These are phyloP conservation scores for Crithidia sp. DNA, from an alignment of 208 protist genomes.

Conservation along the genomic window DNA sequence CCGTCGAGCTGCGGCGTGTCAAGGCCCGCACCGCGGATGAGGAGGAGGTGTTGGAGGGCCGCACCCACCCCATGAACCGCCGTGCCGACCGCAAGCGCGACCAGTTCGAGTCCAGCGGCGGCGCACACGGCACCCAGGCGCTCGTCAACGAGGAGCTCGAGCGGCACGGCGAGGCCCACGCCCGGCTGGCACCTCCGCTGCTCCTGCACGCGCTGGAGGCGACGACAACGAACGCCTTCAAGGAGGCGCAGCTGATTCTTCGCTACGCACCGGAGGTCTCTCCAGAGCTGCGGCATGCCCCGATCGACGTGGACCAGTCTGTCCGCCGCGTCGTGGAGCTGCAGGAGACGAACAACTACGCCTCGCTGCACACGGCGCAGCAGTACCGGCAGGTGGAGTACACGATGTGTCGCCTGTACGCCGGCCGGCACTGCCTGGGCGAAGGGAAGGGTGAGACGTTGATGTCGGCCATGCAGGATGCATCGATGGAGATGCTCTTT, in stretches of 20 bases:
- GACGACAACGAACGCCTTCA: slow-evolving; percentile 64
- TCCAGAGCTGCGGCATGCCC: slow-evolving; percentile 38
- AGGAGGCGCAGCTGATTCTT: slow-evolving; percentile 89
- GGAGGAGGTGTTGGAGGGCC: slow-evolving; percentile 52
- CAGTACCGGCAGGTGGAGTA: slow-evolving; percentile 88
- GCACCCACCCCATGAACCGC: slow-evolving; percentile 69
- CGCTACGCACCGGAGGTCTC: slow-evolving; percentile 75
- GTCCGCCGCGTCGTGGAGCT: slow-evolving; percentile 81
- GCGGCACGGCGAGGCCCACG: slow-evolving; percentile 39
- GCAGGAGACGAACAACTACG: slow-evolving; percentile 88
- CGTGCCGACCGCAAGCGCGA: slow-evolving; percentile 60
- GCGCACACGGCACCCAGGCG: slow-evolving; percentile 74
- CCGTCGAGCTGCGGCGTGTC: slow-evolving; percentile 42
- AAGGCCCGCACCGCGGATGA: slow-evolving; percentile 49
- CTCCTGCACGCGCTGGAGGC: slow-evolving; percentile 67
- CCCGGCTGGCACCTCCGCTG: slow-evolving; percentile 57
- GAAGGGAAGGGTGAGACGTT: slow-evolving; percentile 87
- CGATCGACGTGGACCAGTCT: slow-evolving; percentile 88
- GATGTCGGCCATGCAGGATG: slow-evolving; percentile 86
- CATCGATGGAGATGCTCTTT: slow-evolving; percentile 70
- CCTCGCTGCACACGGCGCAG: slow-evolving; percentile 63
- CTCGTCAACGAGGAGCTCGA: slow-evolving; percentile 68
- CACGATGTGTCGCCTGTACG: slow-evolving; percentile 80
- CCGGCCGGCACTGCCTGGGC: slow-evolving; percentile 72
- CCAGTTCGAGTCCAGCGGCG: slow-evolving; percentile 82